A percentile compares a stretch with the other conserved stretches of the same genome.
phyloP scores from a whole-genome alignment of 306 rosid genomes.

The Citrullus colocynthis region DNA sequence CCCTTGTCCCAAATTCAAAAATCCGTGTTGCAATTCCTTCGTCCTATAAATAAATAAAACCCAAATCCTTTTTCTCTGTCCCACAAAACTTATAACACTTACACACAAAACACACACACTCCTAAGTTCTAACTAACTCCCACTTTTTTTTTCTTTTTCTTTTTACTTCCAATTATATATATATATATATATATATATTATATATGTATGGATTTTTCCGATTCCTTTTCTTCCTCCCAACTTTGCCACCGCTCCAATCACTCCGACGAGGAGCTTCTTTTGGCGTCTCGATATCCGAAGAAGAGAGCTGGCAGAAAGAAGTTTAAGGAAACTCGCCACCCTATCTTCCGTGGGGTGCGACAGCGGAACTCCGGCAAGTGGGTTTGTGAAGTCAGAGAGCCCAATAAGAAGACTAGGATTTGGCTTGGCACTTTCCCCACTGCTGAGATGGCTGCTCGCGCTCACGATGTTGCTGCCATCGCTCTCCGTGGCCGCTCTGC shows the following conservation, averaged over 20 bases:
- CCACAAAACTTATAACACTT: no score
- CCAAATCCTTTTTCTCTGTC: no score
- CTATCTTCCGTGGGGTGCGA: conserved; percentile 58
- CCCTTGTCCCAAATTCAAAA: no score
- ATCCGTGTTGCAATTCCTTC: no score
- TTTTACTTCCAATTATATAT: no score
- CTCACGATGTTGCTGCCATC: conserved; percentile 72
- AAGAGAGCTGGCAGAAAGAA: conserved; percentile 79
- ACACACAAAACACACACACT: no score
- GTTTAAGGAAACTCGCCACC: conserved; percentile 83
- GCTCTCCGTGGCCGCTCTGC: conserved; percentile 45
- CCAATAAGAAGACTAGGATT: conserved; percentile 47
- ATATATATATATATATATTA: no score
- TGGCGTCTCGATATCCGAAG: conserved; percentile 57
- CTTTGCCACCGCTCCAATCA: background rate
- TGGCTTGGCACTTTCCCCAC: conserved; percentile 73
- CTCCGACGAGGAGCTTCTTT: conserved; percentile 39
- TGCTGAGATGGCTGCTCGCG: conserved; percentile 69
- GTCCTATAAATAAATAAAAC: no score
- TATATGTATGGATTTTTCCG: background rate
- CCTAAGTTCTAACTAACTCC: no score
- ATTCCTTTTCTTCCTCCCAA: background rate
- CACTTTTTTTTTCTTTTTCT: no score
- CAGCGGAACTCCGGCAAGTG: conserved; percentile 58
- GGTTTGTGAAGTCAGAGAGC: conserved; percentile 75